Evolutionary conservation across 2,329 filamentous ascomycete species (phyloP).

Genomic region (Phaeosphaeriaceae sp.): DNA sequence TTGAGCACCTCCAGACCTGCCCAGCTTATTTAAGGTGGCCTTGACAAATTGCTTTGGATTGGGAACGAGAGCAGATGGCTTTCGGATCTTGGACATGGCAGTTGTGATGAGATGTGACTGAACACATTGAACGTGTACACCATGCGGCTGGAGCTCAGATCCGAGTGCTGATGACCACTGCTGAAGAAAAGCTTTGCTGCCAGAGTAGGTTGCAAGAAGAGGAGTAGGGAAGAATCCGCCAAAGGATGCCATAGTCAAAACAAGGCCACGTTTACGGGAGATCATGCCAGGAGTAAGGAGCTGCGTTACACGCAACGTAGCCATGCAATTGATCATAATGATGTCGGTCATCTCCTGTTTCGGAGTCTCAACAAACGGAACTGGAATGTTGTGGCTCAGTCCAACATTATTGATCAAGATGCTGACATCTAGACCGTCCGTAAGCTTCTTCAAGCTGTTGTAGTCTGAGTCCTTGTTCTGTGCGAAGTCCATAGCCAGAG

Average conservation of each 20-base stretch:
- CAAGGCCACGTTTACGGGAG: conserved; percentile 81
- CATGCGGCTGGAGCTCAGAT: conserved; percentile 78
- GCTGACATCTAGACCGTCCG: conserved; percentile 78
- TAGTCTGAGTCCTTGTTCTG: conserved; percentile 82
- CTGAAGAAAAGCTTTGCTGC: conserved; percentile 97
- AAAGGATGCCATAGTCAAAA: conserved; percentile 97
- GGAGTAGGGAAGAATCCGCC: conserved; percentile 91
- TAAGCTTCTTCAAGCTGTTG: conserved; percentile 69
- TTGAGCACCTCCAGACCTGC: conserved; percentile 76
- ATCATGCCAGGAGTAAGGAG: conserved; percentile 85
- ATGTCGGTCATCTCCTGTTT: conserved; percentile 85
- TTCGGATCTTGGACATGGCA: conserved; percentile 95
- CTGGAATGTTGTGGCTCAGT: conserved; percentile 90
- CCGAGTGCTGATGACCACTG: conserved; percentile 91
- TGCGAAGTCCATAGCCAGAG: conserved; percentile 89
- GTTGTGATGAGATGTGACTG: conserved; percentile 93
- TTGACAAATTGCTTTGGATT: conserved; percentile 83
- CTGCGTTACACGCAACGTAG: conserved; percentile 86
- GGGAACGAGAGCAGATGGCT: conserved; percentile 77
- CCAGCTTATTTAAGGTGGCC: conserved; percentile 79
- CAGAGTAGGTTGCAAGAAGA: conserved; percentile 92
- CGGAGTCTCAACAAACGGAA: conserved; percentile 81
- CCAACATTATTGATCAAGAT: conserved; percentile 98
- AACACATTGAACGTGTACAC: conserved; percentile 88
- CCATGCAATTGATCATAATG: conserved; percentile 92